These are phyloP conservation scores for Coemansia sp. DNA, from an alignment of 192 early-diverging fungal genomes.

Conservation along the genomic window DNA sequence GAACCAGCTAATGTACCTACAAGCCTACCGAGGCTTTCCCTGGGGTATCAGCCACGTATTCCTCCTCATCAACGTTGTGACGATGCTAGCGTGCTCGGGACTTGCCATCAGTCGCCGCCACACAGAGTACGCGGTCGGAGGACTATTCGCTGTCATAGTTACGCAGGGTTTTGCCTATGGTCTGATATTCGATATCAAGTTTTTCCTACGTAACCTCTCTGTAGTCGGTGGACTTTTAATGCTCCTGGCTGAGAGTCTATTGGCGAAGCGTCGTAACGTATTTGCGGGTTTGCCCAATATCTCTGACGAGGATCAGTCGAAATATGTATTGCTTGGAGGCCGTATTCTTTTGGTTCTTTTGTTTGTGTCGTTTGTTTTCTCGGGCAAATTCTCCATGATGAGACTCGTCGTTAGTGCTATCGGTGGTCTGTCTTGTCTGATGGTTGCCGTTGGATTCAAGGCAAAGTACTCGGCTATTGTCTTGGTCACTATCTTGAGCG, in stretches of 20 bases:
- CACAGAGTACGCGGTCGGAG: slow-evolving; percentile 82
- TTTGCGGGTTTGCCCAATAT: slow-evolving; percentile 90
- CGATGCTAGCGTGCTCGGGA: slow-evolving; percentile 85
- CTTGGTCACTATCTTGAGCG: slow-evolving; percentile 82
- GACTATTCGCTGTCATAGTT: slow-evolving; percentile 81
- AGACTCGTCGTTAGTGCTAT: slow-evolving; percentile 74
- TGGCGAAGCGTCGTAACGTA: slow-evolving; percentile 67
- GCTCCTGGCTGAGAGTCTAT: slow-evolving; percentile 83
- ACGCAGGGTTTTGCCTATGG: slow-evolving; percentile 94
- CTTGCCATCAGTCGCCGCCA: slow-evolving; percentile 81
- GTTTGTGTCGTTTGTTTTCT: slow-evolving; percentile 88
- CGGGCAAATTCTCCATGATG: slow-evolving; percentile 76
- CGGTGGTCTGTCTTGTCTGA: slow-evolving; percentile 82
- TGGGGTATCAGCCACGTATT: slow-evolving; percentile 86
- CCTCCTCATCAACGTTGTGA: slow-evolving; percentile 77
- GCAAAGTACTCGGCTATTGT: slow-evolving; percentile 96
- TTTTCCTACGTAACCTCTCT: slow-evolving; percentile 93
- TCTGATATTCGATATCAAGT: slow-evolving; percentile 84
- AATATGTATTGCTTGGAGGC: slow-evolving; percentile 91
- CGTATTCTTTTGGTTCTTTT: slow-evolving; percentile 91
- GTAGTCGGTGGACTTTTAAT: slow-evolving; percentile 93
- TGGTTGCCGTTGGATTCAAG: slow-evolving; percentile 98
- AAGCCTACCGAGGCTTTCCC: slow-evolving; percentile 79
- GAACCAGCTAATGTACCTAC: slow-evolving; percentile 87
- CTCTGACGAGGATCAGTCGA: slow-evolving; percentile 82